These are phyloP conservation scores for Penicillium atrosanguineum DNA, from an alignment of 495 filamentous ascomycete genomes.

Conservation along the genomic window DNA sequence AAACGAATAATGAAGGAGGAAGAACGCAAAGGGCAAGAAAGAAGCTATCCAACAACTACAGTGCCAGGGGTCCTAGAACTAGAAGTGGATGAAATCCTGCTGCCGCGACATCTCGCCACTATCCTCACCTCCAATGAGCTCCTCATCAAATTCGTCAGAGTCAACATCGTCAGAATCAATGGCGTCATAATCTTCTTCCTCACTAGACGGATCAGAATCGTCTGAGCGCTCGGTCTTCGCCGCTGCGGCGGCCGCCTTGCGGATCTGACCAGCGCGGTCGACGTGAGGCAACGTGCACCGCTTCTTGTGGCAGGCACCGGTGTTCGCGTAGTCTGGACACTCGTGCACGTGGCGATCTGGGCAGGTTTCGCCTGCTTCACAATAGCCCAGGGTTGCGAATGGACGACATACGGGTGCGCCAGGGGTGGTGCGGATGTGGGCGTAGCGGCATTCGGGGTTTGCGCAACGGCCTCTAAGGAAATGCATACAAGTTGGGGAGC, in stretches of 20 bases:
- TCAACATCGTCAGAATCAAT: conserved; percentile 85
- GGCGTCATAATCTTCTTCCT: conserved; percentile 72
- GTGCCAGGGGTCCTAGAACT: conserved; percentile 6
- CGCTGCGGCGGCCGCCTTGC: conserved; percentile 49
- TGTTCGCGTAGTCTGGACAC: conserved; percentile 94
- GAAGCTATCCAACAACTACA: conserved; percentile 16
- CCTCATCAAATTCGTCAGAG: conserved; percentile 79
- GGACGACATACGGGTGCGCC: conserved; percentile 77
- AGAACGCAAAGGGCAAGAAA: neutral
- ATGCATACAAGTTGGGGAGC: conserved; percentile 84
- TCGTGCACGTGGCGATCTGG: conserved; percentile 82
- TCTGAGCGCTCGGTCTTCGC: conserved; percentile 54
- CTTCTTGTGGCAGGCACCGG: conserved; percentile 75
- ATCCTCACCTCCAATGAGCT: conserved; percentile 42
- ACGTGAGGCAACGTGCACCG: conserved; percentile 85
- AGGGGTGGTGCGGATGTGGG: conserved; percentile 80
- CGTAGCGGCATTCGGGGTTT: conserved; percentile 84
- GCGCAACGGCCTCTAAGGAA: conserved; percentile 89
- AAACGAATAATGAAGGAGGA: neutral
- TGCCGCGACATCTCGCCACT: conserved; percentile 59
- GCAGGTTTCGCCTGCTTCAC: conserved; percentile 77
- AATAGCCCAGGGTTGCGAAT: conserved; percentile 88
- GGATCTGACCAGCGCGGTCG: conserved; percentile 74
- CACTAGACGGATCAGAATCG: conserved; percentile 77
- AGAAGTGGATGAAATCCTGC: conserved; percentile 67